Evolutionary conservation across 2,329 filamentous ascomycete species (phyloP).

Genomic region (Aspergillus pseudoglaucus): DNA sequence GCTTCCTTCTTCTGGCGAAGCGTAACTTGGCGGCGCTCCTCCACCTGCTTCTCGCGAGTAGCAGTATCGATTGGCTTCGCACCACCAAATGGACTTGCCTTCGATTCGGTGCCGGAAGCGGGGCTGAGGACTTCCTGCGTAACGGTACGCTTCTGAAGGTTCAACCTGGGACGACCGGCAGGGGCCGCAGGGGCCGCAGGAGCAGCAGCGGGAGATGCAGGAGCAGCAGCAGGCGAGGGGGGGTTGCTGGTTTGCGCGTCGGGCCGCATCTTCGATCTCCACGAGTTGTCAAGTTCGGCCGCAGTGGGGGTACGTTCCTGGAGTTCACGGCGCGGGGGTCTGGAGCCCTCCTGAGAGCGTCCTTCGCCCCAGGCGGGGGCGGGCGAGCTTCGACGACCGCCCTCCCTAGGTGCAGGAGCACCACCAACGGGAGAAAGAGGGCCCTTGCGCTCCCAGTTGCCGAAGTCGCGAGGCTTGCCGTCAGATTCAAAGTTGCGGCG

Average conservation of each 20-base stretch:
- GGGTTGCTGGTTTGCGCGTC: constrained; percentile 69
- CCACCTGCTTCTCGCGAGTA: constrained; percentile 78
- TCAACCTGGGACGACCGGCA: constrained; percentile 68
- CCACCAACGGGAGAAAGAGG: constrained; percentile 68
- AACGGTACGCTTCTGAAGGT: constrained; percentile 85
- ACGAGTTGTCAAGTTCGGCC: constrained; percentile 87
- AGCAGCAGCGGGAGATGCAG: constrained; percentile 23
- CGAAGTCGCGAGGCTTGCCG: constrained; percentile 71
- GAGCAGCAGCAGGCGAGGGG: constrained; percentile 61
- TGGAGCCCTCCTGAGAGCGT: constrained; percentile 65
- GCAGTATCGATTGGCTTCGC: constrained; percentile 92
- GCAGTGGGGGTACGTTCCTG: constrained; percentile 71
- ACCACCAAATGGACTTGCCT: constrained; percentile 88
- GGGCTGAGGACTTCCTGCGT: constrained; percentile 58
- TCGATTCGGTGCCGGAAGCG: constrained; percentile 55
- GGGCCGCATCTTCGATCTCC: constrained; percentile 87
- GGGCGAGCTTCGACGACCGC: constrained; percentile 61
- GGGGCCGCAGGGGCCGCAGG: constrained; percentile 55
- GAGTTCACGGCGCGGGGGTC: constrained; percentile 72
- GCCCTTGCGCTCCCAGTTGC: constrained; percentile 92
- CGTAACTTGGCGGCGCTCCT: constrained; percentile 72
- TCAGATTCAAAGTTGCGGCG: constrained; percentile 65
- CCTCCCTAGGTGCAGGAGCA: constrained; percentile 46
- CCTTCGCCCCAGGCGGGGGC: constrained; percentile 69
- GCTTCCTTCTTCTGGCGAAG: constrained; percentile 78